Base-by-base conservation (phyloP, 345 rosid species). In the Turnera subulata region DNA sequence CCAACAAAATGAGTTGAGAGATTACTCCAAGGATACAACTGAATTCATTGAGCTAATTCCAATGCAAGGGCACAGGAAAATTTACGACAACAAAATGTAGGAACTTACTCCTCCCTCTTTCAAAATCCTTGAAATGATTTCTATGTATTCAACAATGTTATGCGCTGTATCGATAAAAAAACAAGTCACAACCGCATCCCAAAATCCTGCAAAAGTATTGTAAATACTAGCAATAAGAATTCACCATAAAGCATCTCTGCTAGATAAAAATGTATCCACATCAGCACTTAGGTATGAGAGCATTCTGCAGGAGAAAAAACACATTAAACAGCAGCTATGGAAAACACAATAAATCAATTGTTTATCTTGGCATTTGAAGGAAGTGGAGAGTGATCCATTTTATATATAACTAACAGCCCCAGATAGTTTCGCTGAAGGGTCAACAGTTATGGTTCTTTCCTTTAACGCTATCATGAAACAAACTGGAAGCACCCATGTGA, bases 181-280 rank as follows among this genome's bases (percentile, higher is more conserved):
- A 65, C 97, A 93, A 62, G 97, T 89, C 25, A 85, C 96, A 58
- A 93, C 90, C 48, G 83, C 97, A 84, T 93, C 97, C 99, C 96
- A 89, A 59, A 61, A 70, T 58, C 96, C 99, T 93, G 88, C 79
- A 78, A 29, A 3, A 53, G 47, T 17, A 62, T 42, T 57, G 73
- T 23, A 61, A 68, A 55, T 29, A 40, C 38, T 17, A 17, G 55
- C 13, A 44, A 56, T 71, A 58, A 62, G 61, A 38, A 52, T 58
- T 25, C 1, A 54, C 32, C 40, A 44, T 13, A 58, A 53, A 17
- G 38, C 39, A 10, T 16, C n/a, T 42, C 45, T 2, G 16, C n/a
- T 8, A 42, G n/a, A 29, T 29, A 29, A 29, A 29, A 4, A 29
- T 29, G 35, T 29, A 29, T 29, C 35, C 35, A 29, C 8, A 29